Evolutionary conservation across 257 asterid species (phyloP).

Genomic region (Solanum etuberosum): DNA sequence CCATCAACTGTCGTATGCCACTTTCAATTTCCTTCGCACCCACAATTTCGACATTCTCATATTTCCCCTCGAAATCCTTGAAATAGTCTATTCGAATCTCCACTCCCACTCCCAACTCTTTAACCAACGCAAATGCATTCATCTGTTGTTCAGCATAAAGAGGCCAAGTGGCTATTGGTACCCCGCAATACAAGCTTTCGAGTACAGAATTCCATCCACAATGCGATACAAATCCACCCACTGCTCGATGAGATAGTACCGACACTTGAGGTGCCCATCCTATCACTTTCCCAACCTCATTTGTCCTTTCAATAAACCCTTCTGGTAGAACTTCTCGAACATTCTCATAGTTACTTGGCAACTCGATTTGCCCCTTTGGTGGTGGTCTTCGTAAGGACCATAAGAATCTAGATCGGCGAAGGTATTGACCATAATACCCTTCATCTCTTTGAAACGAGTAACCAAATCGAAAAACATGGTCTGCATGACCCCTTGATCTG

Average conservation of each 20-base stretch:
- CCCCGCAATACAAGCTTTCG: constrained; percentile 12
- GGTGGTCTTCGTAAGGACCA: constrained; percentile 8
- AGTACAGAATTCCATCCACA: constrained; percentile 18
- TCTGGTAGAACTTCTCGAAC: not conserved
- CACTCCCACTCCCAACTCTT: constrained; percentile 13
- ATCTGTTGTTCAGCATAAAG: constrained; percentile 13
- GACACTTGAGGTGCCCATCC: constrained; percentile 17
- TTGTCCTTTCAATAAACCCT: constrained; percentile 14
- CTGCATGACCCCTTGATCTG: not conserved
- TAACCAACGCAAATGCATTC: constrained; percentile 10
- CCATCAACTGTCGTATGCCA: constrained; percentile 7
- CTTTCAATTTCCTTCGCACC: constrained; percentile 1
- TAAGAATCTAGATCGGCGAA: constrained; percentile 35
- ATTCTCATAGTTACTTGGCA: not conserved
- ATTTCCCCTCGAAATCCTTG: not conserved
- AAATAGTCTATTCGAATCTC: constrained; percentile 14
- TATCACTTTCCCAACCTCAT: constrained; percentile 3
- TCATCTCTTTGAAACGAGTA: not conserved
- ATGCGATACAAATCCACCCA: constrained; percentile 14
- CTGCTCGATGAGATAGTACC: constrained; percentile 4
- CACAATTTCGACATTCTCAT: not conserved
- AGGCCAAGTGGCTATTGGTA: constrained; percentile 20
- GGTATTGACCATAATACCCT: constrained; percentile 32
- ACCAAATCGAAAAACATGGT: not conserved
- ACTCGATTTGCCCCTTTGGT: not conserved